Evolutionary conservation across 108 stramenopile genomes (phyloP).

Genomic region (Nannochloropsis oceanica): DNA sequence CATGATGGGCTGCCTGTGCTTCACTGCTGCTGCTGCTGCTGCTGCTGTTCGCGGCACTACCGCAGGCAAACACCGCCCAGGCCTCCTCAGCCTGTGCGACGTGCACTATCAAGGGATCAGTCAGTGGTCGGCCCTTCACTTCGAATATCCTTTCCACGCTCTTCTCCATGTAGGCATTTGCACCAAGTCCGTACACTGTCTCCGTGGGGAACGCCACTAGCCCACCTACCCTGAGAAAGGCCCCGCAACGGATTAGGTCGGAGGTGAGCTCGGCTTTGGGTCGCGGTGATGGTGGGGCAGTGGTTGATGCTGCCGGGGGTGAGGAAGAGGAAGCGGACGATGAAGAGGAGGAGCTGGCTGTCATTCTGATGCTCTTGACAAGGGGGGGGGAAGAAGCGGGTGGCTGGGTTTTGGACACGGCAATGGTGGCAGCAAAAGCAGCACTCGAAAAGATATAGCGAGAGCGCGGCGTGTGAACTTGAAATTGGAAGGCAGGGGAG

Average conservation of each 20-base stretch:
- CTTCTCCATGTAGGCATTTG: slow-evolving; percentile 67
- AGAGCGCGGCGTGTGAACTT: too few species aligned
- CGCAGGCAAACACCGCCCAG: slow-evolving; percentile 9
- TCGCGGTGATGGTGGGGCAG: too few species aligned
- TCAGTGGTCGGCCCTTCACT: slow-evolving; percentile 49
- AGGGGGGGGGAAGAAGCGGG: too few species aligned
- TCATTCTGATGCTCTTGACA: background rate
- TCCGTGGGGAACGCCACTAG: slow-evolving; percentile 44
- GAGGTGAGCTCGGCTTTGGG: background rate
- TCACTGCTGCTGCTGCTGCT: background rate
- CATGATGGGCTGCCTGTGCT: background rate
- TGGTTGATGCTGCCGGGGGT: background rate
- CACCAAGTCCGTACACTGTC: slow-evolving; percentile 97
- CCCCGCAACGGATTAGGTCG: background rate
- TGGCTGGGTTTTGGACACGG: too few species aligned
- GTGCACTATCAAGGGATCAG: slow-evolving; percentile 39
- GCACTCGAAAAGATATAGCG: too few species aligned
- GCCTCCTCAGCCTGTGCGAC: slow-evolving; percentile 21
- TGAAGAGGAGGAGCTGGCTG: background rate
- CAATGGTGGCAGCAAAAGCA: too few species aligned
- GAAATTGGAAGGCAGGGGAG: too few species aligned
- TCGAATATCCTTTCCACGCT: slow-evolving; percentile 74
- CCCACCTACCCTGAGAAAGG: slow-evolving; percentile 8
- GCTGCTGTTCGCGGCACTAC: background rate
- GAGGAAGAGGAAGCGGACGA: background rate